Base-by-base conservation (phyloP, 176 grass and related monocot genomes). In the Ampelocalamus luodianensis region DNA sequence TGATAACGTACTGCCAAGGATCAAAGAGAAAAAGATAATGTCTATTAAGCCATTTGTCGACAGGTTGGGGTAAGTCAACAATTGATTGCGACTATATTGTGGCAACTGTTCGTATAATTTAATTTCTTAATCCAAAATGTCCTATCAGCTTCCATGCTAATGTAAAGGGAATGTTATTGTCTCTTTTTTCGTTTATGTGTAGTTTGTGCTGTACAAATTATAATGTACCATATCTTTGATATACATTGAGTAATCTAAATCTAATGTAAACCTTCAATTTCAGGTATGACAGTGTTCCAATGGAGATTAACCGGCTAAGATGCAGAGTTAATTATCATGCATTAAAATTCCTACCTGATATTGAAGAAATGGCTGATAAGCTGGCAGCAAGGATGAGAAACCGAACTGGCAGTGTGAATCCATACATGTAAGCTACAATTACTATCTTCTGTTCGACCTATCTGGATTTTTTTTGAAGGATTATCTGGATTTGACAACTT, bases 21-120 rank as follows among this genome's bases (percentile, higher is more conserved):
- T 99, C 79, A 94, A 86, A 88, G 96, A 99, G 74, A 99, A 96
- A 84, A 92, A 89, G 51, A 99, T 99, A 93, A 99, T 99, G 96
- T 93, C 96, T 64, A 85, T 99, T 69, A 99, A 99, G 66, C 96
- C 96, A 16, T 99, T 99, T 43, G 96, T 96, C 50, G 96, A 99
- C 87, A 94, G 93, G 65, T 85, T 99, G 81, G 93, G 96, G 96
- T 98, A 94, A 92, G 88, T 90, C 1, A 70, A 75, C 24, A 38
- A 61, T 20, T 20, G 13, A 69, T 60, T 36, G 0, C 23, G 65
- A 24, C 17, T 37, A 44, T 85, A 26, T 65, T 82, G 13, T 12
- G 48, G 27, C 12, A 43, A 53, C 37, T 27, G 20, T 85, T 13
- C 4, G 27, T 23, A 32, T 9, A 53, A 76, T 74, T 49, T 65